A percentile compares a stretch with the other conserved stretches of the same genome.
Conservation (phyloP, 257 asterid genomes). For the Leptodermis oblonga region DNA sequence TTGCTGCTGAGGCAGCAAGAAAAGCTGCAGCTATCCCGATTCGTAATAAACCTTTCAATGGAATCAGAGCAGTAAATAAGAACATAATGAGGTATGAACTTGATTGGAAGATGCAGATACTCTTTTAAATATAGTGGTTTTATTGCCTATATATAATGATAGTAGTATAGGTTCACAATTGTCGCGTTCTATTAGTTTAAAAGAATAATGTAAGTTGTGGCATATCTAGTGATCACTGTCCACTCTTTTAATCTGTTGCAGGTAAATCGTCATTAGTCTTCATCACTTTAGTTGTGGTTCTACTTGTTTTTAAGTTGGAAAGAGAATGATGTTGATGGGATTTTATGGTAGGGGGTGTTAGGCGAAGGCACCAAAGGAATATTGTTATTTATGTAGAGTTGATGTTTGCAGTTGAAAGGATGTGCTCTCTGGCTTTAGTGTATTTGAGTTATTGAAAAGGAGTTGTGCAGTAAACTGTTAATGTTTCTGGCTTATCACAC, state of each 20-base stretch:
- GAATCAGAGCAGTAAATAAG: conserved; percentile 38
- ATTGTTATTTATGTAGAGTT: not conserved
- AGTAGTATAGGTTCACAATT: not conserved
- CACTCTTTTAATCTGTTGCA: conserved; percentile 29
- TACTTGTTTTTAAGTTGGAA: conserved; percentile 24
- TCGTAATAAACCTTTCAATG: conserved; percentile 47
- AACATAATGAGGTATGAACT: conserved; percentile 57
- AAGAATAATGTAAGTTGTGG: not conserved
- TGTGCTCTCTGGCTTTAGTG: not conserved
- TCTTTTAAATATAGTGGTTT: not conserved
- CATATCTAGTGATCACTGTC: not conserved
- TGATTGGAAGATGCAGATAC: not conserved
- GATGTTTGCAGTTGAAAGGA: not conserved
- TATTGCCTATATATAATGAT: not conserved
- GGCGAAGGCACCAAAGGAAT: not conserved
- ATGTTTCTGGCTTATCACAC: not conserved
- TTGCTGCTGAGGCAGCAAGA: conserved; percentile 71
- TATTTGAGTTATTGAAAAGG: not conserved
- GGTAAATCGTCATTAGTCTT: conserved; percentile 49
- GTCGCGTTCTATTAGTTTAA: not conserved
- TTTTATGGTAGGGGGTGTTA: conserved; percentile 27
- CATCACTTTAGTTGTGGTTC: conserved; percentile 38
- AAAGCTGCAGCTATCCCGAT: conserved; percentile 69
- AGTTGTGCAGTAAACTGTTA: not conserved
- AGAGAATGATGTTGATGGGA: conserved; percentile 24